Evolutionary conservation across 306 rosid species (phyloP).

Genomic region (Fragaria vesca): DNA sequence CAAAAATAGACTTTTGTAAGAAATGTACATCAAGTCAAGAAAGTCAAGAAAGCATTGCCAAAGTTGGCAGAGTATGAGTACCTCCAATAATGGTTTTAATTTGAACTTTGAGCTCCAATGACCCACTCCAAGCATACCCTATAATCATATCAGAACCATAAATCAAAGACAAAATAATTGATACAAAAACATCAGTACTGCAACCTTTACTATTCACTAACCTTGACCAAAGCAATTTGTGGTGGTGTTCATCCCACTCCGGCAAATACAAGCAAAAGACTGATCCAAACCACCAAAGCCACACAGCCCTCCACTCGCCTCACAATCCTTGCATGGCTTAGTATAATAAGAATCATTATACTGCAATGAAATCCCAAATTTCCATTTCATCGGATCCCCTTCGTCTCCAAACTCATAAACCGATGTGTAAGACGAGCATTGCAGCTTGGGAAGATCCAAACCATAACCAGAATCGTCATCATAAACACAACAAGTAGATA

Average conservation of each 20-base stretch:
- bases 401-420: conserved; percentile 53
- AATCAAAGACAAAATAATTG: background rate
- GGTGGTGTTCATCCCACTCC: conserved; percentile 38
- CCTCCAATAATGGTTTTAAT: conserved; percentile 39
- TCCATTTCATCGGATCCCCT: conserved; percentile 57
- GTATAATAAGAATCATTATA: conserved; percentile 45
- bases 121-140: conserved; percentile 49
- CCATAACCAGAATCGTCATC: conserved; percentile 48
- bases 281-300: conserved; percentile 43
- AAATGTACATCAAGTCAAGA: background rate
- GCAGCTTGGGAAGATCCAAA: conserved; percentile 54
- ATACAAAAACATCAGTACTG: background rate
- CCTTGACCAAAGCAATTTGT: conserved; percentile 45
- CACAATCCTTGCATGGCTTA: conserved; percentile 42
- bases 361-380: conserved; percentile 42
- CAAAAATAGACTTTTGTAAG: background rate
- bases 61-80: conserved; percentile 17
- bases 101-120: conserved; percentile 36
- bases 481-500: conserved; percentile 52
- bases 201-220: conserved; percentile 16
- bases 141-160: conserved; percentile 16
- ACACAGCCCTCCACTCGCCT: conserved; percentile 44
- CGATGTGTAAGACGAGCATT: conserved; percentile 48
- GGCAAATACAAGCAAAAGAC: conserved; percentile 47
- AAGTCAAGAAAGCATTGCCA: conserved; percentile 17